These are phyloP conservation scores for Polyporus tsugae DNA, from an alignment of 1,284 basidiomycete species.

Conservation along the genomic window DNA sequence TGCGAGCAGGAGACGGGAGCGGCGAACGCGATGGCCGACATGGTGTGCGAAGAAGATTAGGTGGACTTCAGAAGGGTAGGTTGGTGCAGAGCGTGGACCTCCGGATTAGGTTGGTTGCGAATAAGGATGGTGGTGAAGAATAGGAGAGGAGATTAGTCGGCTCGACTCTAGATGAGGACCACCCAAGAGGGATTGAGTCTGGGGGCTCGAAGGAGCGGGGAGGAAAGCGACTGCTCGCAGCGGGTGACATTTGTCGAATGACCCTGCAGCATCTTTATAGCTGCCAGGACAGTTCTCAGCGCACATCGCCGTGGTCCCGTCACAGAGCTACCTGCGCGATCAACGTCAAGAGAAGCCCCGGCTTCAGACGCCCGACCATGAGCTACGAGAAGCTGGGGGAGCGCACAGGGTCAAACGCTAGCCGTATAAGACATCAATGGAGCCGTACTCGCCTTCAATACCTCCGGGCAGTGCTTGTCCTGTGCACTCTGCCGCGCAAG, in stretches of 20 bases:
- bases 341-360: slow-evolving; percentile 32
- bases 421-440: too few species aligned
- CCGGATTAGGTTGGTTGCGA: slow-evolving; percentile 14
- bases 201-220: slow-evolving; percentile 22
- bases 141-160: slow-evolving; percentile 3
- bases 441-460: not conserved
- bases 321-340: slow-evolving; percentile 31
- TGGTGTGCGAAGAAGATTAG: slow-evolving; percentile 8
- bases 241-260: slow-evolving; percentile 21
- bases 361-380: slow-evolving; percentile 20
- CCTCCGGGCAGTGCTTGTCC: not conserved
- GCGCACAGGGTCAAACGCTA: slow-evolving; percentile 22
- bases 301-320: slow-evolving; percentile 25
- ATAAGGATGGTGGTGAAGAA: slow-evolving; percentile 10
- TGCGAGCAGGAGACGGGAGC: slow-evolving; percentile 28
- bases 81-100: slow-evolving; percentile 8
- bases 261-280: slow-evolving; percentile 17
- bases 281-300: slow-evolving; percentile 7
- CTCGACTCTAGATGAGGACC: not conserved
- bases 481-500: not conserved
- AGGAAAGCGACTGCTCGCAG: slow-evolving; percentile 22
- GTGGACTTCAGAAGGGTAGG: slow-evolving; percentile 9
- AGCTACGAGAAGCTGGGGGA: slow-evolving; percentile 11
- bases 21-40: slow-evolving; percentile 29
- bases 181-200: slow-evolving; percentile 1